These are phyloP conservation scores for Lobosporangium transversale DNA, from an alignment of 192 early-diverging fungal genomes.

Conservation along the genomic window DNA sequence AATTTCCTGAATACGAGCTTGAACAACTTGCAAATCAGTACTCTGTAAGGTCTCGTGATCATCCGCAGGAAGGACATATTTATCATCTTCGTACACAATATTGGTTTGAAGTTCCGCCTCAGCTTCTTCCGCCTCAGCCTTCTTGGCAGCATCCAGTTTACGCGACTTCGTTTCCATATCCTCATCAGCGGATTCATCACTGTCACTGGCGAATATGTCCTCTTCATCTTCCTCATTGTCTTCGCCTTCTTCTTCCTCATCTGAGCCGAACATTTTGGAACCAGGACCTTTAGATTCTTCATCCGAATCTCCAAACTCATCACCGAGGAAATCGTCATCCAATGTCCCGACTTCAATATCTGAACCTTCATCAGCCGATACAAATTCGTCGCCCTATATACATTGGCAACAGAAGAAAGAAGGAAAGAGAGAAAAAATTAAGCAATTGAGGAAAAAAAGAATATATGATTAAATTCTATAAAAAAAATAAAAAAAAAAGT, in stretches of 20 bases:
- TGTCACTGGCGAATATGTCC: constrained; percentile 46
- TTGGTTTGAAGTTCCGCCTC: constrained; percentile 80
- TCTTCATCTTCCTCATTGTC: constrained; percentile 50
- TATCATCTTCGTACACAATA: constrained; percentile 72
- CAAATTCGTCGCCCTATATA: constrained; percentile 44
- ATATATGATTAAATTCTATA: not conserved
- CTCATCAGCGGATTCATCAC: constrained; percentile 54
- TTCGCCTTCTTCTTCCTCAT: constrained; percentile 54
- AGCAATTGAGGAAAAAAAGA: too few relatives aligned
- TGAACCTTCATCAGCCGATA: constrained; percentile 57
- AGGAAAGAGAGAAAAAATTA: too few relatives aligned
- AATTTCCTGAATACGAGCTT: constrained; percentile 91
- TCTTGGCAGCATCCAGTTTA: constrained; percentile 67
- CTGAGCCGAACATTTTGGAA: constrained; percentile 56
- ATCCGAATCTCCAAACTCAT: constrained; percentile 58
- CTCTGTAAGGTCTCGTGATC: constrained; percentile 68
- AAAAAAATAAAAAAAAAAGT: not conserved
- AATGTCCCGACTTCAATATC: constrained; percentile 42
- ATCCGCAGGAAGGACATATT: constrained; percentile 72
- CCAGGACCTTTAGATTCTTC: constrained; percentile 60
- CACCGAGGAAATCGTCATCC: constrained; percentile 52
- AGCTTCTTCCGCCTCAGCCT: constrained; percentile 76
- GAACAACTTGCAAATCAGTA: constrained; percentile 78
- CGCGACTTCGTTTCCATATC: constrained; percentile 81
- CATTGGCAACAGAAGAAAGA: too few relatives aligned